Base-by-base conservation (phyloP, 768 basidiomycete species). In the Sporobolomyces phaffii region DNA sequence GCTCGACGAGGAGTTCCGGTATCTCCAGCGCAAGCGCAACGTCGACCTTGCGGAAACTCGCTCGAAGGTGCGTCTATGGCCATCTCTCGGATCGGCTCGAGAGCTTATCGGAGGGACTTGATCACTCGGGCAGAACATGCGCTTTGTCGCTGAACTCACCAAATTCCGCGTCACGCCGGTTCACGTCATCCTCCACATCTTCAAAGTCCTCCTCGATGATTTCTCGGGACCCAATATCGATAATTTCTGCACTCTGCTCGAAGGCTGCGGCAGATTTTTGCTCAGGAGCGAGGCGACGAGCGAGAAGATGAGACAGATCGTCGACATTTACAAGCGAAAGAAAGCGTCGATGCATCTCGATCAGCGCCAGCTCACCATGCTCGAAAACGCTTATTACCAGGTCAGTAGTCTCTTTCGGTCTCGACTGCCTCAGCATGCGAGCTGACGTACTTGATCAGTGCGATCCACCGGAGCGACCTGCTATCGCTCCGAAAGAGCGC, bases 381-480 rank as follows among this genome's bases (percentile, higher is more conserved):
- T 99, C 34, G 96, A 98, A 78, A 99, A 99, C 77, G 96, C 96
- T 0, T 99, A 96, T 77, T 98, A 98, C 77, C 92, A 92, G 83
- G 91, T 91, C 51, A 52, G 77, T 69, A 14, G 13, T 26, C 52
- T 8, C 9, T 13, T 50, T 20, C 31, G 14, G 8, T 20, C 17
- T 33, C 33, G 48, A 18, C 38, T 31, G 44, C 48, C 60, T 22
- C 48, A 34, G 14, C 14, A 54, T 26, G 29, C 38, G 43, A 62
- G 29, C 73, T 38, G 43, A 28, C 58, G n/a, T 18, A 17, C 22
- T 22, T 22, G 2, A 34, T 33, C 65, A 98, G 90, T 97, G 93
- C 78, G 98, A 98, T 75, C 96, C 96, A 7, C 96, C 96, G 0
- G 93, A 98, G 70, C 86, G 96, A 58, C 84, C 86, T 0, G 91